A percentile compares a stretch with the other conserved stretches of the same genome.
Evolutionary conservation across 2,329 filamentous ascomycete genomes (phyloP).

Genomic region (Cercospora sp.): DNA sequence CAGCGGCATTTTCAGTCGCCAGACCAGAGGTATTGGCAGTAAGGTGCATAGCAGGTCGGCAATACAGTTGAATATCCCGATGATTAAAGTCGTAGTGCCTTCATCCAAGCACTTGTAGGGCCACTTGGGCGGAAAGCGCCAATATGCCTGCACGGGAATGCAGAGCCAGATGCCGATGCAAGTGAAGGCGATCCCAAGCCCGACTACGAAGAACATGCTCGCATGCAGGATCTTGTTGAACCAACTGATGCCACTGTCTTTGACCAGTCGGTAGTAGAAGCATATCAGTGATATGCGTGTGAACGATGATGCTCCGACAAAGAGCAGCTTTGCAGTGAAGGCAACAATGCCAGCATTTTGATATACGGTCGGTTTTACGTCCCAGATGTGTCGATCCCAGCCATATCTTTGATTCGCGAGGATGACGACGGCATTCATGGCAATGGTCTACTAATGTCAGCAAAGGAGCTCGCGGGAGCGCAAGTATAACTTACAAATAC

Average conservation of each 20-base stretch:
- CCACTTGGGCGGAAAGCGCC: slow-evolving; percentile 40
- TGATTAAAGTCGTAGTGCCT: slow-evolving; percentile 41
- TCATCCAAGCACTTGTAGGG: slow-evolving; percentile 45
- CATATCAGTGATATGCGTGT: slow-evolving; percentile 47
- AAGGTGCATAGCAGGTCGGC: slow-evolving; percentile 46
- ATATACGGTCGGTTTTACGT: slow-evolving; percentile 19
- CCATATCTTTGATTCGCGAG: slow-evolving; percentile 45
- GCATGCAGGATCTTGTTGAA: slow-evolving; percentile 45
- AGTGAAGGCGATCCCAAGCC: slow-evolving; percentile 43
- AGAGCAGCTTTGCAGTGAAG: slow-evolving; percentile 46
- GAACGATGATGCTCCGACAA: slow-evolving; percentile 45
- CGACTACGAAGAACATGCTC: slow-evolving; percentile 41
- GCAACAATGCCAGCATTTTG: slow-evolving; percentile 41
- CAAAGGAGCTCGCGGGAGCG: background rate
- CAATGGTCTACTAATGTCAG: slow-evolving; percentile 33
- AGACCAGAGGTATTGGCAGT: slow-evolving; percentile 47
- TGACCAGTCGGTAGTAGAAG: slow-evolving; percentile 49
- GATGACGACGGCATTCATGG: slow-evolving; percentile 42
- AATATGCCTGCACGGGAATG: slow-evolving; percentile 42
- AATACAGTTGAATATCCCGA: slow-evolving; percentile 47
- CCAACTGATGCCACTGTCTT: slow-evolving; percentile 42
- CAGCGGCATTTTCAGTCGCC: slow-evolving; percentile 46
- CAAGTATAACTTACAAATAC: slow-evolving; percentile 13
- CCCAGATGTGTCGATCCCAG: slow-evolving; percentile 39
- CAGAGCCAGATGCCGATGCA: slow-evolving; percentile 44